phyloP scores from a whole-genome alignment of 164 flowering plant species.

The Pachysandra terminalis region DNA sequence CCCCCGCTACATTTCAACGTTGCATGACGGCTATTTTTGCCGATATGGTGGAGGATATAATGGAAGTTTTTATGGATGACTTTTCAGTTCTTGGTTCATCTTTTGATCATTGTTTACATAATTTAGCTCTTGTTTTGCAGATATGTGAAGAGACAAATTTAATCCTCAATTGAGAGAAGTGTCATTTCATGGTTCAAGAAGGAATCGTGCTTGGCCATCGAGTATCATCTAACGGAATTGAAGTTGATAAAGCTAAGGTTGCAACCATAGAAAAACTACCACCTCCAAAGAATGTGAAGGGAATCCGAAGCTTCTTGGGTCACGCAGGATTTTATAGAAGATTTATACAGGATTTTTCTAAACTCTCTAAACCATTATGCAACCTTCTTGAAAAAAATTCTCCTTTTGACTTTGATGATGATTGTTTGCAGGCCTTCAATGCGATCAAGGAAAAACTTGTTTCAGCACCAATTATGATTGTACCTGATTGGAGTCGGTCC shows the following conservation, averaged over 20 bases:
- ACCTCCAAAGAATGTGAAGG: neutral
- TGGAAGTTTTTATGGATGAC: neutral
- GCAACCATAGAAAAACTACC: neutral
- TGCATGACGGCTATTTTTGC: neutral
- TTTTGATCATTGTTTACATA: neutral
- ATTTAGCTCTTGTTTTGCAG: neutral
- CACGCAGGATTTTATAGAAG: neutral
- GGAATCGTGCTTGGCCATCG: neutral
- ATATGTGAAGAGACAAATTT: neutral
- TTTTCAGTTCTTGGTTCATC: neutral
- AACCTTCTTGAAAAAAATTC: neutral
- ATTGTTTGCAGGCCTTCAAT: neutral
- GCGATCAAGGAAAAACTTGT: neutral
- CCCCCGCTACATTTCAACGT: neutral
- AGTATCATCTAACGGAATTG: neutral
- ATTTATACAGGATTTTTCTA: neutral
- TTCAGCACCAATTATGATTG: constrained; percentile 1
- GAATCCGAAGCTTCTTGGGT: neutral
- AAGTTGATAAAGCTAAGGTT: neutral
- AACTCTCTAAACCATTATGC: neutral
- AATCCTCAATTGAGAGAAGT: neutral
- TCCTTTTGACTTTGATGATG: neutral
- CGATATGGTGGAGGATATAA: neutral
- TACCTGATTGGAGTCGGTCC: constrained; percentile 12
- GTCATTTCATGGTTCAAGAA: constrained; percentile 7